A percentile compares a stretch with the other conserved stretches of the same genome.
Evolutionary conservation across 306 rosid species (phyloP).

Genomic region (Cicer judaicum): DNA sequence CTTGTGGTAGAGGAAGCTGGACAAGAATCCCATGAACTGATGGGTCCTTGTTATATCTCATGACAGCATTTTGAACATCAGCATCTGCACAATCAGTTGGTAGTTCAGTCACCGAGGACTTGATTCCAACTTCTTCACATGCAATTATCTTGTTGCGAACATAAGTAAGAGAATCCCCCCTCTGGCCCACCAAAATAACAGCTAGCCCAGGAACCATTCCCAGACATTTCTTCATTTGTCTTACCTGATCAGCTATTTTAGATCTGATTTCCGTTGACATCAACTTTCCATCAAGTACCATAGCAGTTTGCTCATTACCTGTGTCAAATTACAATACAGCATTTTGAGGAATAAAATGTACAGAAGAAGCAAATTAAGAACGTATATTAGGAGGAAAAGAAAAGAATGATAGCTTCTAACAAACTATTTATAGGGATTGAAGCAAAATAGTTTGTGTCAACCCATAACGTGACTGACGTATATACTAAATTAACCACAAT

Average conservation of each 20-base stretch:
- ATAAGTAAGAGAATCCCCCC: conserved; percentile 83
- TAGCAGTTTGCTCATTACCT: conserved; percentile 59
- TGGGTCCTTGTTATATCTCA: conserved; percentile 69
- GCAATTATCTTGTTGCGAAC: conserved; percentile 85
- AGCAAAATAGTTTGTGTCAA: conserved; percentile 23
- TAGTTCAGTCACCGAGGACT: conserved; percentile 60
- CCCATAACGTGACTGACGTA: background rate
- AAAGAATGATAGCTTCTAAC: conserved; percentile 29
- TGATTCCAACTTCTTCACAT: conserved; percentile 86
- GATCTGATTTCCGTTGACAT: conserved; percentile 70
- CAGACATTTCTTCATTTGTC: conserved; percentile 68
- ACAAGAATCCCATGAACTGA: conserved; percentile 92
- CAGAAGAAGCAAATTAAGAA: conserved; percentile 34
- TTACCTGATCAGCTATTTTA: conserved; percentile 72
- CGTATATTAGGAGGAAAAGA: conserved; percentile 1
- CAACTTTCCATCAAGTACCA: conserved; percentile 71
- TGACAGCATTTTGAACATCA: conserved; percentile 63
- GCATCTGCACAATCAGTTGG: conserved; percentile 69
- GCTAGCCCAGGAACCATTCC: conserved; percentile 91
- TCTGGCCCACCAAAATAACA: conserved; percentile 79
- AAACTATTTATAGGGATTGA: conserved; percentile 5
- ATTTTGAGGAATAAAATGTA: conserved; percentile 25
- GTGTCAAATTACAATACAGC: conserved; percentile 37
- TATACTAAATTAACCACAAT: conserved; percentile 23
- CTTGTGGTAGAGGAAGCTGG: conserved; percentile 97